Conservation (phyloP, 1,284 basidiomycete species). For the Laetiporus sulphureus region DNA sequence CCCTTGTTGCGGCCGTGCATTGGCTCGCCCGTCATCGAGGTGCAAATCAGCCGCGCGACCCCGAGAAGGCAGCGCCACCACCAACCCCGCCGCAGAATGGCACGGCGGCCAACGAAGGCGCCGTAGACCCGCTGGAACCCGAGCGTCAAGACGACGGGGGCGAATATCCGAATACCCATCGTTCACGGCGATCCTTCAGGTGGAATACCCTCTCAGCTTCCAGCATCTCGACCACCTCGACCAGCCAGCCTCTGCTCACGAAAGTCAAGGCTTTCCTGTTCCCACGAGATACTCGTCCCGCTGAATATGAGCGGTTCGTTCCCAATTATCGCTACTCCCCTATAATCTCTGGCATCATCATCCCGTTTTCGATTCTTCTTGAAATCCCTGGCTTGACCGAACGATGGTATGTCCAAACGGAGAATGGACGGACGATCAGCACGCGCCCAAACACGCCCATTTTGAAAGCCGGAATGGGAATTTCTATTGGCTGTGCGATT, state of each 20-base stretch:
- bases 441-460: slow-evolving; percentile 47
- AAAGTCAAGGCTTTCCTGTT: slow-evolving; percentile 23
- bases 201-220: not conserved
- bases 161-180: no score
- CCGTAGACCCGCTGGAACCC: no score
- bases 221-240: not conserved
- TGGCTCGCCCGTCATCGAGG: no score
- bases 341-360: slow-evolving; percentile 62
- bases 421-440: slow-evolving; percentile 40
- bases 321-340: slow-evolving; percentile 53
- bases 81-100: no score
- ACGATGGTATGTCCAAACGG: slow-evolving; percentile 59
- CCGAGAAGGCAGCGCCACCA: no score
- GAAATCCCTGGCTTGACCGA: slow-evolving; percentile 75
- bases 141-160: no score
- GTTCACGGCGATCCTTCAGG: no score
- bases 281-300: slow-evolving; percentile 14
- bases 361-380: slow-evolving; percentile 75
- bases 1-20: no score
- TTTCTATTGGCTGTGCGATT: slow-evolving; percentile 66
- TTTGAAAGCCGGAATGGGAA: slow-evolving; percentile 54
- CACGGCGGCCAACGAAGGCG: no score
- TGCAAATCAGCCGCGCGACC: no score
- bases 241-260: slow-evolving; percentile 6
- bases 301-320: slow-evolving; percentile 17